Conservation (phyloP, 257 asterid species). For the Anisodus acutangulus region DNA sequence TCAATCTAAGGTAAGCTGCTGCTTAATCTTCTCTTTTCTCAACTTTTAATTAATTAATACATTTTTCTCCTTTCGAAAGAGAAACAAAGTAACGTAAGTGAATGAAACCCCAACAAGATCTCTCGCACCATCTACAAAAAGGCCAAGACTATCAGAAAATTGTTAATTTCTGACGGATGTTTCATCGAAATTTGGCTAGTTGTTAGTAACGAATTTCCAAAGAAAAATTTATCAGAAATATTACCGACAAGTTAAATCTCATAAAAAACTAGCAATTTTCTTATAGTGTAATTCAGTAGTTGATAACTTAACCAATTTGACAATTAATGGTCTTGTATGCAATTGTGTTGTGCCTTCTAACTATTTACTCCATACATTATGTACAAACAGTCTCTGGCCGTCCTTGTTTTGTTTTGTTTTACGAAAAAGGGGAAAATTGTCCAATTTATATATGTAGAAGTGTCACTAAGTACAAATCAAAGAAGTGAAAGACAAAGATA, state of each 20-base stretch:
- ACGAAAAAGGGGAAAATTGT: background rate
- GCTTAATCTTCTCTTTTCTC: background rate
- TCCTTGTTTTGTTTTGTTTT: background rate
- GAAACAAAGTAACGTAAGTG: background rate
- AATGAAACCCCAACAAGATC: too few relatives aligned
- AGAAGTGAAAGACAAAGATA: background rate
- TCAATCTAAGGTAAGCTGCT: slow-evolving; percentile 29
- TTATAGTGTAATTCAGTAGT: too few relatives aligned
- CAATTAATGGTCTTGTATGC: too few relatives aligned
- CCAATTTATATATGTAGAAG: background rate
- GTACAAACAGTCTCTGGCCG: background rate
- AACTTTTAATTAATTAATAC: background rate
- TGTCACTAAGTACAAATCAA: background rate
- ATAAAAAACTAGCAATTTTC: too few relatives aligned
- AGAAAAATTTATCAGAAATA: too few relatives aligned
- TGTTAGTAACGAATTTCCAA: too few relatives aligned
- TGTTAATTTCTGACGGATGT: too few relatives aligned
- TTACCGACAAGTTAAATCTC: too few relatives aligned
- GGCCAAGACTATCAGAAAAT: too few relatives aligned
- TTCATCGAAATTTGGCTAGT: too few relatives aligned
- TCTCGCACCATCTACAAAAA: too few relatives aligned
- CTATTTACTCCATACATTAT: background rate
- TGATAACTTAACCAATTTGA: too few relatives aligned
- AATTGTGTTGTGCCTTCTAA: background rate
- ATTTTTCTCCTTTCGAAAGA: background rate